Evolutionary conservation across 306 rosid species (phyloP).

Genomic region (Dalbergia cochinchinensis): DNA sequence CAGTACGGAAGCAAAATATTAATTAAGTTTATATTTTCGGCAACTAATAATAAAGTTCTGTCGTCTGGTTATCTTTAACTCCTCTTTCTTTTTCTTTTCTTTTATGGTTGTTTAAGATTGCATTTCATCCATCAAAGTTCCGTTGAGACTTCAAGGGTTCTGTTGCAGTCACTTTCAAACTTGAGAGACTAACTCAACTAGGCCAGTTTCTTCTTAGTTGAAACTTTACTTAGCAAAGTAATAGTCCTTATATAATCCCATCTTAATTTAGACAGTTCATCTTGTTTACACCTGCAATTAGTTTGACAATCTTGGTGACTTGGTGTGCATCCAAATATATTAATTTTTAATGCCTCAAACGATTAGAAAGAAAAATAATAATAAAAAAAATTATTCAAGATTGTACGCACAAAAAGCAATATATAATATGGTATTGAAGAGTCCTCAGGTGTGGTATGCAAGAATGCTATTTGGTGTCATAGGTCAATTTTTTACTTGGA

Average conservation of each 20-base stretch:
- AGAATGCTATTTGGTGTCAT: constrained; percentile 39
- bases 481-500: constrained; percentile 44
- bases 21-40: constrained; percentile 37
- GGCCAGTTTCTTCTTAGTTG: constrained; percentile 38
- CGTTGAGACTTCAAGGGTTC: constrained; percentile 43
- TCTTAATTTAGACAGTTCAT: constrained; percentile 53
- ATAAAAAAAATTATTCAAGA: background rate
- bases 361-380: background rate
- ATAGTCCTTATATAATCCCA: constrained; percentile 33
- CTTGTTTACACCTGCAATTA: constrained; percentile 47
- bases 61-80: constrained; percentile 18
- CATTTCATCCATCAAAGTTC: constrained; percentile 43
- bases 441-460: constrained; percentile 44
- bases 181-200: constrained; percentile 58
- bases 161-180: constrained; percentile 52
- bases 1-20: background rate
- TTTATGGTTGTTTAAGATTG: constrained; percentile 47
- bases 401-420: constrained; percentile 49
- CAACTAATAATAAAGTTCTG: constrained; percentile 10
- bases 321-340: constrained; percentile 23
- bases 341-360: constrained; percentile 22
- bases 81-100: background rate
- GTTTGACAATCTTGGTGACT: constrained; percentile 40
- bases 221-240: constrained; percentile 48
- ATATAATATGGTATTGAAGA: constrained; percentile 29